Base-by-base conservation (phyloP, 1,284 basidiomycete genomes). In the Earliella scabrosa region DNA sequence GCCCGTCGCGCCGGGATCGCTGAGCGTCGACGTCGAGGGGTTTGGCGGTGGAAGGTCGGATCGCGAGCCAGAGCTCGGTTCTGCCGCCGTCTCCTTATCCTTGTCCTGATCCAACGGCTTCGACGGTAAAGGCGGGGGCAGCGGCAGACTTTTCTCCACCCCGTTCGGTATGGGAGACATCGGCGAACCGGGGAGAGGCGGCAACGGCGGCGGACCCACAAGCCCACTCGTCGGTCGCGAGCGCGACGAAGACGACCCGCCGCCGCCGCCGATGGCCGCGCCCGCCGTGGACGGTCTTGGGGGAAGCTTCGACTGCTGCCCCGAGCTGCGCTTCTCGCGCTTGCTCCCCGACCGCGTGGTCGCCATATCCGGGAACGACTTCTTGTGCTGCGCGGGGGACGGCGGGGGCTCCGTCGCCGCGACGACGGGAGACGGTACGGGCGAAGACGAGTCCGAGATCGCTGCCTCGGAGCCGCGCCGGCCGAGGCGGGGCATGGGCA, bases 271-370 rank as follows among this genome's bases (percentile, higher is more conserved):
- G 3, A 66, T 45, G 6, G 63, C 52, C n/a, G 67, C 68, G 24
- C 64, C 65, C 13, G 69, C 69, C 2, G 69, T 69, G 31, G 67
- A 66, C 39, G 69, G 69, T n/a, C 69, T 20, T 14, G 21, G 39
- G 10, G 39, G 39, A 4, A 41, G 52, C 23, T 47, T 58, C 32
- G 65, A 60, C 45, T 54, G 60, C 36, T 54, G 60, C 36, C 43
- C 46, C 16, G 56, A 52, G 21, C 51, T 8, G 45, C 56, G 51
- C 39, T 52, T 63, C 40, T 62, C 58, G 45, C 53, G 54, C 48
- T 54, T 55, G 32, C 48, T 58, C 11, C 45, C 45, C 52, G 61
- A 32, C n/a, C n/a, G n/a, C n/a, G n/a, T n/a, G n/a, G n/a, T n/a
- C n/a, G n/a, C n/a, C 13, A 67, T 48, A 24, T 70, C 68, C 14